phyloP scores from a whole-genome alignment of 164 flowering plant species.

The Brasenia schreberi region DNA sequence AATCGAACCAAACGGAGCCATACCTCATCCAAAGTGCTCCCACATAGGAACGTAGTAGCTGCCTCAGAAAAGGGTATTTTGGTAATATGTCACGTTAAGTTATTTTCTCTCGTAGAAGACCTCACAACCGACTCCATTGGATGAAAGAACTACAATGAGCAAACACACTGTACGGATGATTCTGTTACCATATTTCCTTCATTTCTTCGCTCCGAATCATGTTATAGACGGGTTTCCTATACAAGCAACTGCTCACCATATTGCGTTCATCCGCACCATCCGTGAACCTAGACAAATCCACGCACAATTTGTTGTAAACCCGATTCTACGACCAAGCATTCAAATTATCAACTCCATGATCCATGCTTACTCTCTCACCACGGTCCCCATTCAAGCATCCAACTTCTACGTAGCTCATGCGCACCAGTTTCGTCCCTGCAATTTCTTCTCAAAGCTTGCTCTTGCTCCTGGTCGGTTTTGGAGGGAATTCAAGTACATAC shows the following conservation, averaged over 20 bases:
- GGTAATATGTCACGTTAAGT: not conserved
- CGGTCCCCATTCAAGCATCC: conserved; percentile 10
- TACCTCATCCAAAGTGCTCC: no score
- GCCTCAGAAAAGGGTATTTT: no score
- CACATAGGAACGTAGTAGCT: no score
- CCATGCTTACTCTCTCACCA: conserved; percentile 12
- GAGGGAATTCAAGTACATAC: conserved; percentile 11
- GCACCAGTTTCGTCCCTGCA: conserved; percentile 8
- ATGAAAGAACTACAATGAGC: no score
- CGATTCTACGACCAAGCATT: not conserved
- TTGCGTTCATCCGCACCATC: conserved; percentile 1
- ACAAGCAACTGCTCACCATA: not conserved
- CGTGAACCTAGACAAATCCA: conserved; percentile 5
- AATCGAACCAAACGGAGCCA: no score
- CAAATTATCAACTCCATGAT: conserved; percentile 13
- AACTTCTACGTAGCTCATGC: conserved; percentile 13
- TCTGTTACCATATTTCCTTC: no score
- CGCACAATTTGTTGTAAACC: not conserved
- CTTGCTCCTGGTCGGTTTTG: not conserved
- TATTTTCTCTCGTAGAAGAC: no score
- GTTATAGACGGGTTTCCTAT: not conserved
- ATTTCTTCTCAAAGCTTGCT: conserved; percentile 15
- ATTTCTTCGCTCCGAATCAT: not conserved
- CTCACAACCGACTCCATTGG: not conserved
- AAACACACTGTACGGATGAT: no score